A percentile compares a stretch with the other conserved stretches of the same genome.
phyloP scores from a whole-genome alignment of 768 basidiomycete genomes.

The Trametes coccinea region DNA sequence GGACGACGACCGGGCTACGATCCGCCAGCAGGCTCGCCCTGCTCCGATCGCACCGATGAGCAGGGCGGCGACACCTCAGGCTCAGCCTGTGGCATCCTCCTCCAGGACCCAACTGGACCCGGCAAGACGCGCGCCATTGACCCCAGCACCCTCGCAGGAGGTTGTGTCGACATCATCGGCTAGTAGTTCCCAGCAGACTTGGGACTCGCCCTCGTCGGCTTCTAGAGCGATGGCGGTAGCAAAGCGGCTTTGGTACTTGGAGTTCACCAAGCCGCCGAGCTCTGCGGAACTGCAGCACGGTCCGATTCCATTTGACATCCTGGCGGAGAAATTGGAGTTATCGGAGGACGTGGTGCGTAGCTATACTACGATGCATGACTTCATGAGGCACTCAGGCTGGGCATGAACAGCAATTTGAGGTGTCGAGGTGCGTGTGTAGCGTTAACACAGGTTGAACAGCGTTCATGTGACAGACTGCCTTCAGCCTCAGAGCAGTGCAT shows the following conservation, averaged over 20 bases:
- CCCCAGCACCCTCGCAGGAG: background rate
- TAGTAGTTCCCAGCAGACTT: background rate
- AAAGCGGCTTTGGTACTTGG: constrained; percentile 36
- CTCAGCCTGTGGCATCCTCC: background rate
- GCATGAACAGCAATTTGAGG: constrained; percentile 31
- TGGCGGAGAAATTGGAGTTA: constrained; percentile 35
- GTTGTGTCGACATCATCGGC: background rate
- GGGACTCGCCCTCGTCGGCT: background rate
- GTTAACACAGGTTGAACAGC: constrained; percentile 20
- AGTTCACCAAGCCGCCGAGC: constrained; percentile 42
- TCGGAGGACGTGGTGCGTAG: constrained; percentile 45
- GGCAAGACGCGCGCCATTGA: background rate
- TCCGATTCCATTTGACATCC: constrained; percentile 32
- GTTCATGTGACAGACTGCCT: constrained; percentile 17
- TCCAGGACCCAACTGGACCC: no score
- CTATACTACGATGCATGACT: background rate
- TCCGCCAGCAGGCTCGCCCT: background rate
- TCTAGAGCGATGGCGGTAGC: background rate
- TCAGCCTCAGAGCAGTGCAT: constrained; percentile 24
- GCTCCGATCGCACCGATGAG: background rate
- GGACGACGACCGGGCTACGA: constrained; percentile 1
- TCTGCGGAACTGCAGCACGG: constrained; percentile 35
- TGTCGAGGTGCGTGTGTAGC: background rate
- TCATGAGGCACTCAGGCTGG: background rate
- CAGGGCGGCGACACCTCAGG: background rate